phyloP scores from a whole-genome alignment of 257 asterid species.

The Galeopsis tetrahit region DNA sequence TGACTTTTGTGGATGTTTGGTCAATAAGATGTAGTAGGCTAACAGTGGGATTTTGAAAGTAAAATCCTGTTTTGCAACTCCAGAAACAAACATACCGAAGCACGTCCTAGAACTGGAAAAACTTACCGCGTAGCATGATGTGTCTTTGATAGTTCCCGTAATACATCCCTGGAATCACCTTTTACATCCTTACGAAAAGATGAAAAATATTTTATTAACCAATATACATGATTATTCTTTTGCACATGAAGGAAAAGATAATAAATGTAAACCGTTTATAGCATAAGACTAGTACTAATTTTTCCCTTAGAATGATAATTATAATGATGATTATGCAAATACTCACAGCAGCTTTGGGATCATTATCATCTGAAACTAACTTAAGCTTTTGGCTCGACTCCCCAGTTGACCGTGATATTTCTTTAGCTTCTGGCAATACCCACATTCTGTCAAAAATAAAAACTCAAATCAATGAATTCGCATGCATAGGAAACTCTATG shows the following conservation, averaged over 20 bases:
- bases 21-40: no score
- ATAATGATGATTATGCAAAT: neutral
- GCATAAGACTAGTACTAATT: neutral
- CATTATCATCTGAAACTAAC: conserved; percentile 65
- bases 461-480: conserved; percentile 28
- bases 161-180: conserved; percentile 46
- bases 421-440: conserved; percentile 77
- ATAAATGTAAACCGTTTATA: neutral
- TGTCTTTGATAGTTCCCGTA: conserved; percentile 58
- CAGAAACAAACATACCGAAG: no score
- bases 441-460: conserved; percentile 62
- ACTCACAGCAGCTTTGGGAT: conserved; percentile 69
- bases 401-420: conserved; percentile 47
- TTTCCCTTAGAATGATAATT: neutral
- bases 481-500: conserved; percentile 23
- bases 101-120: neutral
- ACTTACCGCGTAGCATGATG: conserved; percentile 65
- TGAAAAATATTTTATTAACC: conserved; percentile 13
- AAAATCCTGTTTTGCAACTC: no score
- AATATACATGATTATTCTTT: neutral
- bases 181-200: conserved; percentile 50
- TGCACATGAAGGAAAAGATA: neutral
- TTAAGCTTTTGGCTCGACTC: conserved; percentile 52
- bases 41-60: no score
- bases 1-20: no score